A percentile compares a stretch with the other conserved stretches of the same genome.
Conservation (phyloP, 2,329 filamentous ascomycete species). For the Cryphonectria naterciae region DNA sequence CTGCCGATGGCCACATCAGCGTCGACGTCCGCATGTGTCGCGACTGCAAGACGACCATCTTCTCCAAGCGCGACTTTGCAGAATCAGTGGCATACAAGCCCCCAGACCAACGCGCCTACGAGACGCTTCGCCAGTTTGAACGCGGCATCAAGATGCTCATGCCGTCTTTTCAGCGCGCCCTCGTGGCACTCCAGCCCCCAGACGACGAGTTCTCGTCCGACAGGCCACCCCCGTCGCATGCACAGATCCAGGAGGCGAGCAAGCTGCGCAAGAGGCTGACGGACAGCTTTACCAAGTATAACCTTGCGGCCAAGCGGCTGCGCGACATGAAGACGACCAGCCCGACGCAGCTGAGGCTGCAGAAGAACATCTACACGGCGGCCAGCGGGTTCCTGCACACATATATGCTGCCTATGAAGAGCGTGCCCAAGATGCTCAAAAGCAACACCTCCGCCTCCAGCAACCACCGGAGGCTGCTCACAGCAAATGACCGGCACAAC, state of each 20-base stretch:
- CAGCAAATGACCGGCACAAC: conserved; percentile 26
- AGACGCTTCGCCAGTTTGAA: conserved; percentile 84
- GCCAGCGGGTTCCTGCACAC: conserved; percentile 83
- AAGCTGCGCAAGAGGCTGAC: conserved; percentile 89
- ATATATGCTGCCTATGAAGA: conserved; percentile 87
- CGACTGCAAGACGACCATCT: conserved; percentile 72
- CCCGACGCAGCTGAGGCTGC: conserved; percentile 72
- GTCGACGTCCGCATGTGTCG: conserved; percentile 91
- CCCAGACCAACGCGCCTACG: conserved; percentile 78
- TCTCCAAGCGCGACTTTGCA: conserved; percentile 74
- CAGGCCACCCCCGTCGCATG: conserved; percentile 54
- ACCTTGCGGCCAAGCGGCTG: conserved; percentile 77
- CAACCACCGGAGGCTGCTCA: conserved; percentile 37
- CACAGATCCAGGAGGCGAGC: conserved; percentile 81
- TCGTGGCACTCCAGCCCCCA: conserved; percentile 69
- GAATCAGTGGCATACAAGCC: conserved; percentile 70
- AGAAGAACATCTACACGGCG: conserved; percentile 81
- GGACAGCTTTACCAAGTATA: conserved; percentile 88
- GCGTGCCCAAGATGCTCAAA: conserved; percentile 67
- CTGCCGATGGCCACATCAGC: conserved; percentile 56
- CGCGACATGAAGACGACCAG: conserved; percentile 77
- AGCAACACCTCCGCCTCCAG: conserved; percentile 39
- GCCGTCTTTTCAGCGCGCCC: conserved; percentile 80
- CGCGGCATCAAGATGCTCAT: conserved; percentile 80
- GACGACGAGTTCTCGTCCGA: conserved; percentile 40